phyloP scores from a whole-genome alignment of 169 alveolate species.

The Eimeria falciformis region DNA sequence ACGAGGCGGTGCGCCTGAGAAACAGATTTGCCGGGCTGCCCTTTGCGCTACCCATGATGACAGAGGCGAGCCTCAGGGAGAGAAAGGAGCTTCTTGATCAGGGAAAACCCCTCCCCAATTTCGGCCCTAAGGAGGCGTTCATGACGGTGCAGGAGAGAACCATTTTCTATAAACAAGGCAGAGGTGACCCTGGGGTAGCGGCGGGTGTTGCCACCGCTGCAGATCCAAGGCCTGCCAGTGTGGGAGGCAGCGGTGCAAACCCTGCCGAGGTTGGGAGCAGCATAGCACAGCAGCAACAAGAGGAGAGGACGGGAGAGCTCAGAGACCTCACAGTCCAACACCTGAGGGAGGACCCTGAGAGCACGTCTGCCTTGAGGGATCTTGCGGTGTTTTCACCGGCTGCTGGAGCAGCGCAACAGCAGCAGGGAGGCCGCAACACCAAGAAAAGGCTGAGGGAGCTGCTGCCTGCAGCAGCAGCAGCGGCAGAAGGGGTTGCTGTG shows the following conservation, averaged over 20 bases:
- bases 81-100: slow-evolving; percentile 45
- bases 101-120: slow-evolving; percentile 31
- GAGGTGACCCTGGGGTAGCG: not conserved
- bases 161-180: slow-evolving; percentile 60
- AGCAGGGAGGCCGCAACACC: slow-evolving; percentile 12
- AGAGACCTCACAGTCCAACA: not conserved
- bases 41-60: slow-evolving; percentile 55
- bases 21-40: slow-evolving; percentile 71
- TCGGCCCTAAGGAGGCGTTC: slow-evolving; percentile 73
- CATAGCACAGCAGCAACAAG: not conserved
- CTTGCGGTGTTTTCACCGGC: slow-evolving; percentile 14
- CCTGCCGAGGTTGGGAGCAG: not conserved
- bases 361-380: slow-evolving; percentile 9
- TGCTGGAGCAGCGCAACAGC: not conserved
- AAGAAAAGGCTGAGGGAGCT: slow-evolving; percentile 40
- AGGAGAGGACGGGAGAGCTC: not conserved
- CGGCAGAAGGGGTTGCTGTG: not conserved
- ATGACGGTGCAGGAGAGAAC: slow-evolving; percentile 76
- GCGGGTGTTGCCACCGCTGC: too few relatives aligned
- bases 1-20: slow-evolving; percentile 73
- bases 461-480: slow-evolving; percentile 13
- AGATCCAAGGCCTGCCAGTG: too few relatives aligned
- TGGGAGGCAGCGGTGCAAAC: too few relatives aligned
- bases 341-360: slow-evolving; percentile 13
- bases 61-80: slow-evolving; percentile 17